phyloP scores from a whole-genome alignment of 2,329 filamentous ascomycete species.

The Aspergillus hortae region DNA sequence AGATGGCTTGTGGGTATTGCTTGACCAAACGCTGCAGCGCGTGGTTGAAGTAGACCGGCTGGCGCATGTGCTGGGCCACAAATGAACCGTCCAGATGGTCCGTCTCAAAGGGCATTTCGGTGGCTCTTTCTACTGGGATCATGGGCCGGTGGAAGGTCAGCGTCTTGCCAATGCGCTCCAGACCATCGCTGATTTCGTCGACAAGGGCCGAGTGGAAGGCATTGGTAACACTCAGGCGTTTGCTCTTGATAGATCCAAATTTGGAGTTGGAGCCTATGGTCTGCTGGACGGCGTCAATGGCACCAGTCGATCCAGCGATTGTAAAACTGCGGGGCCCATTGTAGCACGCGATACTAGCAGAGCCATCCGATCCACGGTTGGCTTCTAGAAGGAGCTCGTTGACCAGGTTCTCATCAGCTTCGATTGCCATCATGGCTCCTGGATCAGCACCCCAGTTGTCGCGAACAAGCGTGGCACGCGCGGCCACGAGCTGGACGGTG shows the following conservation, averaged over 20 bases:
- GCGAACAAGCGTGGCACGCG: slow-evolving; percentile 18
- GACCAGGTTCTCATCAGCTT: slow-evolving; percentile 22
- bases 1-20: slow-evolving; percentile 20
- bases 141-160: no score
- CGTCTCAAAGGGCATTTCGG: not conserved
- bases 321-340: slow-evolving; percentile 45
- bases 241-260: no score
- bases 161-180: slow-evolving; percentile 21
- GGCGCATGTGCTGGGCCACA: slow-evolving; percentile 34
- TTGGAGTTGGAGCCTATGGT: no score
- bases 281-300: slow-evolving; percentile 25
- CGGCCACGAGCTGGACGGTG: no score
- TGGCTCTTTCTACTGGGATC: slow-evolving; percentile 25
- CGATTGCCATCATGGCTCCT: slow-evolving; percentile 33
- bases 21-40: slow-evolving; percentile 40
- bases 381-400: not conserved
- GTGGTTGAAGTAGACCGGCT: slow-evolving; percentile 48
- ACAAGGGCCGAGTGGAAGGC: slow-evolving; percentile 48
- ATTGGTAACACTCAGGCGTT: slow-evolving; percentile 42
- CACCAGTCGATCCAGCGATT: slow-evolving; percentile 35
- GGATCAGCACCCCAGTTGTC: slow-evolving; percentile 29
- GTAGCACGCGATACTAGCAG: slow-evolving; percentile 44
- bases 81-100: no score
- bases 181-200: slow-evolving; percentile 27
- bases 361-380: not conserved